Conservation (phyloP, 2,329 filamentous ascomycete genomes). For the Rutstroemia sp. region DNA sequence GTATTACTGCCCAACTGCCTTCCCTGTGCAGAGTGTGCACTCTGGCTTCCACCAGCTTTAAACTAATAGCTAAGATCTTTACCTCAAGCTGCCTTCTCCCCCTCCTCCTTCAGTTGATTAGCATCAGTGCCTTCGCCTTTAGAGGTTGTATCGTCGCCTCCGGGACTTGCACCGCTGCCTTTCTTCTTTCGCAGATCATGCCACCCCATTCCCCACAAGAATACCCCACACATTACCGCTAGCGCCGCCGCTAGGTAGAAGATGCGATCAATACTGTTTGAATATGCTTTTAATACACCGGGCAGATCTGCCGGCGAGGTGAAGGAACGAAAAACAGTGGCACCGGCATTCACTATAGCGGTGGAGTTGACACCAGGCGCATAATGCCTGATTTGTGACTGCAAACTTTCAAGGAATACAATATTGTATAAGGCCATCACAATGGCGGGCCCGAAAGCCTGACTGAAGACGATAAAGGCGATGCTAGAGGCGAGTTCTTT, state of each 20-base stretch:
- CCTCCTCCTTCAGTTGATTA: too few relatives aligned
- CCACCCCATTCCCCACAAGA: background rate
- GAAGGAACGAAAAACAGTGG: constrained; percentile 32
- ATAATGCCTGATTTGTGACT: constrained; percentile 27
- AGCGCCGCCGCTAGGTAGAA: background rate
- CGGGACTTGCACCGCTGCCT: too few relatives aligned
- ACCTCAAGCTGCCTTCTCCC: too few relatives aligned
- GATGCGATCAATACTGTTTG: background rate
- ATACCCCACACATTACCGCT: background rate
- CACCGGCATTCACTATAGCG: constrained; percentile 35
- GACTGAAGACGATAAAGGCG: constrained; percentile 30
- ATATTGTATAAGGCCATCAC: constrained; percentile 28
- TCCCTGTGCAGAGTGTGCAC: too few relatives aligned
- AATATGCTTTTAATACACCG: constrained; percentile 31
- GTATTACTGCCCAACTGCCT: too few relatives aligned
- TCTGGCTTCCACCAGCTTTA: too few relatives aligned
- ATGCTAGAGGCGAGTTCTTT: constrained; percentile 28
- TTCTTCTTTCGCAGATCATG: background rate
- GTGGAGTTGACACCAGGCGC: constrained; percentile 29
- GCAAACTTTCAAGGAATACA: constrained; percentile 21
- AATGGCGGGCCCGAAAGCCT: constrained; percentile 27
- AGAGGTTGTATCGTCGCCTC: too few relatives aligned
- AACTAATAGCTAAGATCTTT: too few relatives aligned
- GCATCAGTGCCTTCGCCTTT: too few relatives aligned
- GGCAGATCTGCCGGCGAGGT: constrained; percentile 29